phyloP scores from a whole-genome alignment of 352 stramenopile species.

The Globisporangium nunn region DNA sequence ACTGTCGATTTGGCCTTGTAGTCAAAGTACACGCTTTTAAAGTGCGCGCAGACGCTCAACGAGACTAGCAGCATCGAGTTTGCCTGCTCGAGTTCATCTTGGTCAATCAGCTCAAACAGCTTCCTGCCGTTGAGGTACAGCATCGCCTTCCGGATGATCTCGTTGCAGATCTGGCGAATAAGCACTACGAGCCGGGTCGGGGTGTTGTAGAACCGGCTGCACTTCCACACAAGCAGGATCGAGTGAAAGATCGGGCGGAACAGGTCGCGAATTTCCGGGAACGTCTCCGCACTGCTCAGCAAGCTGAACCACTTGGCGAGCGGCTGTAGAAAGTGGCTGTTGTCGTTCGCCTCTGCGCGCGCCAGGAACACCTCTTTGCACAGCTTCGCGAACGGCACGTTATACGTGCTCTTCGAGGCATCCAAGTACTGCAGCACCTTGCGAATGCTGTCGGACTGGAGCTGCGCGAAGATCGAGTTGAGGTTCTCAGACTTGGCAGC shows the following conservation, averaged over 20 bases:
- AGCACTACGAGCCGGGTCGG: slow-evolving; percentile 83
- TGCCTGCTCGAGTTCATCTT: slow-evolving; percentile 60
- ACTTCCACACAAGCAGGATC: slow-evolving; percentile 89
- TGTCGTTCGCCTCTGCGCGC: slow-evolving; percentile 83
- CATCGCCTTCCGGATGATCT: slow-evolving; percentile 76
- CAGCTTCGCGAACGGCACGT: slow-evolving; percentile 88
- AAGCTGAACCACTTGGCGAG: slow-evolving; percentile 58
- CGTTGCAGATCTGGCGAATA: slow-evolving; percentile 86
- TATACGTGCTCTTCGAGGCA: slow-evolving; percentile 86
- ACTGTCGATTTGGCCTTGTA: slow-evolving; percentile 85
- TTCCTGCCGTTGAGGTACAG: slow-evolving; percentile 62
- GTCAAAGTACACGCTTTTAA: slow-evolving; percentile 91
- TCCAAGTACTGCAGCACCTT: slow-evolving; percentile 88
- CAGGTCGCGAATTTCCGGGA: slow-evolving; percentile 52
- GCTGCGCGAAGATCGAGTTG: slow-evolving; percentile 88
- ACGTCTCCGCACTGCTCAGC: slow-evolving; percentile 25
- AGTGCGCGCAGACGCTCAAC: slow-evolving; percentile 80
- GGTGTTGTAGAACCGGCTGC: slow-evolving; percentile 88
- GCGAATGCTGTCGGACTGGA: slow-evolving; percentile 82
- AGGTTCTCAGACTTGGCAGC: slow-evolving; percentile 74
- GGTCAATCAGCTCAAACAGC: slow-evolving; percentile 80
- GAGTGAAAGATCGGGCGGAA: slow-evolving; percentile 87
- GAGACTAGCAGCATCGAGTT: slow-evolving; percentile 65
- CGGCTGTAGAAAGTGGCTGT: slow-evolving; percentile 78
- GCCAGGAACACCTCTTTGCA: slow-evolving; percentile 90